Conservation (phyloP, 2,329 filamentous ascomycete species). For the Fusarium verrucosum region DNA sequence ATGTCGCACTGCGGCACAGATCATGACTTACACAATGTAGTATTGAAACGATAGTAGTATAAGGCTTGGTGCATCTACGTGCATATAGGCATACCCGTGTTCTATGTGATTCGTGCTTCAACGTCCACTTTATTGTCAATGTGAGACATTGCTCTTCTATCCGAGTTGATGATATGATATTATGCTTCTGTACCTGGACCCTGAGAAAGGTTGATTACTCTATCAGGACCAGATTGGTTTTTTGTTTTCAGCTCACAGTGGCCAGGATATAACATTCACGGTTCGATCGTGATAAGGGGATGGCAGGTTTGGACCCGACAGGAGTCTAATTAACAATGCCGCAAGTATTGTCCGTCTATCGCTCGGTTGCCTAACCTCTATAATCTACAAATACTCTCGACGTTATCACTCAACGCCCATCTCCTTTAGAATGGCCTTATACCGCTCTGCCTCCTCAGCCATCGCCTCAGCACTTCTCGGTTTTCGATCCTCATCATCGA, state of each 20-base stretch:
- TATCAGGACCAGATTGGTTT: too few species aligned
- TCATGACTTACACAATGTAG: neutral
- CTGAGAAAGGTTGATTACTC: neutral
- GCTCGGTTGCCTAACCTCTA: neutral
- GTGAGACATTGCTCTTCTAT: neutral
- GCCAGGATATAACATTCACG: neutral
- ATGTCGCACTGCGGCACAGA: slow-evolving; percentile 1
- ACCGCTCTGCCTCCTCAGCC: slow-evolving; percentile 76
- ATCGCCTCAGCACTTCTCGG: slow-evolving; percentile 79
- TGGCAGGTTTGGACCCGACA: neutral
- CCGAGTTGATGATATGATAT: neutral
- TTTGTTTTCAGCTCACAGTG: too few species aligned
- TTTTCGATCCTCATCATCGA: slow-evolving; percentile 75
- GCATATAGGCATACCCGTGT: neutral
- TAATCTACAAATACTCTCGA: neutral
- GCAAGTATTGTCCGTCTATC: neutral
- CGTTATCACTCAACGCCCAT: slow-evolving; percentile 49
- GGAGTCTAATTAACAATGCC: neutral
- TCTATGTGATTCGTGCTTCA: neutral
- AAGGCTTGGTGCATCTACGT: neutral
- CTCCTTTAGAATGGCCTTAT: slow-evolving; percentile 61
- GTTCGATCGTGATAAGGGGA: neutral
- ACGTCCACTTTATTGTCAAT: neutral
- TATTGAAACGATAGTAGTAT: neutral
- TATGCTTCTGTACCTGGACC: neutral